Conservation (phyloP, 306 rosid species). For the Dalbergia oliveri region DNA sequence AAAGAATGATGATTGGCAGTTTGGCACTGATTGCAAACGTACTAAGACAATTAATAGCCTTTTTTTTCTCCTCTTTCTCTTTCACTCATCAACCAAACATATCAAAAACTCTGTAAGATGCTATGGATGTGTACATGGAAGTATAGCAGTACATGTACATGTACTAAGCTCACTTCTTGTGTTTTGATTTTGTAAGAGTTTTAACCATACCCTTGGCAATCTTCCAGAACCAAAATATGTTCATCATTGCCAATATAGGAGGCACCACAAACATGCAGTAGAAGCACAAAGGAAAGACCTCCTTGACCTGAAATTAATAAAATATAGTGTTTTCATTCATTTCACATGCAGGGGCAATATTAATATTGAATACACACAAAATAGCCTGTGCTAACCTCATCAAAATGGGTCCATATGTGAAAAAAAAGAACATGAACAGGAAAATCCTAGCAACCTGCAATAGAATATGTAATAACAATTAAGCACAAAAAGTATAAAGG, state of each 20-base stretch:
- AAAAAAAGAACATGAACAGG: slow-evolving; percentile 65
- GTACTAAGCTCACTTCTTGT: slow-evolving; percentile 49
- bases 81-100: no score
- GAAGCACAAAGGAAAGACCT: slow-evolving; percentile 58
- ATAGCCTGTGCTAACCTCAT: slow-evolving; percentile 63
- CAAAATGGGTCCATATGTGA: slow-evolving; percentile 66
- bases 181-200: slow-evolving; percentile 64
- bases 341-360: no score
- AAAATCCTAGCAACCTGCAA: slow-evolving; percentile 74
- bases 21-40: not conserved
- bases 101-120: not conserved
- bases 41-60: not conserved
- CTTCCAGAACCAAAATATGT: slow-evolving; percentile 81
- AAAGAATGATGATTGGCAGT: not conserved
- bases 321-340: not conserved
- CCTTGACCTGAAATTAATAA: slow-evolving; percentile 62
- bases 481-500: not conserved
- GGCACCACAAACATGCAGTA: slow-evolving; percentile 63
- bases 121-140: not conserved
- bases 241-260: slow-evolving; percentile 67
- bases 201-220: slow-evolving; percentile 73
- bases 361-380: no score
- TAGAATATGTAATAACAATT: slow-evolving; percentile 17
- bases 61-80: no score
- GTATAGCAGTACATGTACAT: not conserved